Conservation (phyloP, 192 early-diverging fungal genomes). For the Neocallimastix lanati region DNA sequence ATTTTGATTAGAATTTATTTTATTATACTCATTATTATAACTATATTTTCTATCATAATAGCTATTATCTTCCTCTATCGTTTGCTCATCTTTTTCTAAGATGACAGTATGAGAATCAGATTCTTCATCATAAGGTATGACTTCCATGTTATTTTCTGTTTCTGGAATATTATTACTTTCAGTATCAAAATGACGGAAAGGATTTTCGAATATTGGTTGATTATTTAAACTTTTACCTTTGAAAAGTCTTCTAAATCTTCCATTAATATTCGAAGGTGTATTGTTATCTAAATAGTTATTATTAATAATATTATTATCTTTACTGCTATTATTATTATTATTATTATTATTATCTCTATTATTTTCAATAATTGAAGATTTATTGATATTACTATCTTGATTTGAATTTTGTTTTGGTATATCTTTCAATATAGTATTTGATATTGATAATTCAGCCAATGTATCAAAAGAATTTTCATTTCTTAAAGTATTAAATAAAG, state of each 20-base stretch:
- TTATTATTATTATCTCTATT: neutral
- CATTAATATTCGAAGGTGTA: neutral
- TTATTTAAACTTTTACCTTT: neutral
- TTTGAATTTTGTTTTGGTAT: neutral
- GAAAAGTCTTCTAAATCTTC: neutral
- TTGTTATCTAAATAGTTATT: neutral
- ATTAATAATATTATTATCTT: neutral
- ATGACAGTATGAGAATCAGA: neutral
- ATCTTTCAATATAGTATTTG: neutral
- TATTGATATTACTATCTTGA: neutral
- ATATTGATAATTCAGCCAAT: neutral
- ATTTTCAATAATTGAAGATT: neutral
- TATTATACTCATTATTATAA: neutral
- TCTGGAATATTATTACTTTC: neutral
- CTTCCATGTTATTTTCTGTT: neutral
- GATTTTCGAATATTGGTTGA: neutral
- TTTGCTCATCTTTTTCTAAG: neutral
- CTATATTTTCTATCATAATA: neutral
- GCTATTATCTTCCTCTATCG: neutral
- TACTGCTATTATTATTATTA: neutral
- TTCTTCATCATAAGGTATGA: neutral
- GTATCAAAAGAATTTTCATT: neutral
- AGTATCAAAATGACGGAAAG: neutral
- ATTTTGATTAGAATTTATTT: neutral
- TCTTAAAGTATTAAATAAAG: neutral